Percentiles rank a stretch among this genome's conserved stretches.
Evolutionary conservation across 2,329 filamentous ascomycete species (phyloP).

Genomic region (Bipolaris sorokiniana): DNA sequence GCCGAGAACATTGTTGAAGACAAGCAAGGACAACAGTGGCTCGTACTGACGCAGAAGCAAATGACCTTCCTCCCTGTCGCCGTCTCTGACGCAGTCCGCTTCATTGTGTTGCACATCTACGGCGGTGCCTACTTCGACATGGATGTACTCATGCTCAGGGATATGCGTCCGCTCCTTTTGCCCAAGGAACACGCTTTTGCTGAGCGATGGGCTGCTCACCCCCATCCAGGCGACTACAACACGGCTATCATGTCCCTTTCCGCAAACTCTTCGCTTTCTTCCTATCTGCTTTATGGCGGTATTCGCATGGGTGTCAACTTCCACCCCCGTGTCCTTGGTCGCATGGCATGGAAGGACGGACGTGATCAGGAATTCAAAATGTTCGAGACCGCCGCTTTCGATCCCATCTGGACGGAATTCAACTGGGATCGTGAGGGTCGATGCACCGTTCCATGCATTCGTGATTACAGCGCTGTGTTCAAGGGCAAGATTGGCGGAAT

Average conservation of each 20-base stretch:
- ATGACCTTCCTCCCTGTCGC: conserved; percentile 65
- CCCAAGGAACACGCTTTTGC: conserved; percentile 60
- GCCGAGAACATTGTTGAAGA: conserved; percentile 61
- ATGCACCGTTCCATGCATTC: conserved; percentile 62
- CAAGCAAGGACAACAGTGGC: conserved; percentile 58
- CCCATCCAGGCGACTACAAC: conserved; percentile 62
- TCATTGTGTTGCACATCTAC: conserved; percentile 61
- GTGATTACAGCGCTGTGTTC: conserved; percentile 61
- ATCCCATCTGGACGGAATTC: conserved; percentile 64
- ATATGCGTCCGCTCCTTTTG: conserved; percentile 61
- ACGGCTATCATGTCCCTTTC: conserved; percentile 63
- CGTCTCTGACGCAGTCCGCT: conserved; percentile 63
- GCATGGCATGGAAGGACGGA: conserved; percentile 63
- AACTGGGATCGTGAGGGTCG: conserved; percentile 60
- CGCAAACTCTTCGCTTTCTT: conserved; percentile 62
- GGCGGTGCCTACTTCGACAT: conserved; percentile 63
- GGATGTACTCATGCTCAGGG: conserved; percentile 62
- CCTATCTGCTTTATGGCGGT: conserved; percentile 61
- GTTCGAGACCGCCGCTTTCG: conserved; percentile 64
- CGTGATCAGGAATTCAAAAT: conserved; percentile 61
- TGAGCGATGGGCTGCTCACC: conserved; percentile 62
- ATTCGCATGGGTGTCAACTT: conserved; percentile 65
- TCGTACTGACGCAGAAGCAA: conserved; percentile 60
- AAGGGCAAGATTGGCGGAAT: conserved; percentile 55
- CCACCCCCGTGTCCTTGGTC: conserved; percentile 61